Evolutionary conservation across 305 asterid species (phyloP).

Genomic region (Fraxinus albicans): DNA sequence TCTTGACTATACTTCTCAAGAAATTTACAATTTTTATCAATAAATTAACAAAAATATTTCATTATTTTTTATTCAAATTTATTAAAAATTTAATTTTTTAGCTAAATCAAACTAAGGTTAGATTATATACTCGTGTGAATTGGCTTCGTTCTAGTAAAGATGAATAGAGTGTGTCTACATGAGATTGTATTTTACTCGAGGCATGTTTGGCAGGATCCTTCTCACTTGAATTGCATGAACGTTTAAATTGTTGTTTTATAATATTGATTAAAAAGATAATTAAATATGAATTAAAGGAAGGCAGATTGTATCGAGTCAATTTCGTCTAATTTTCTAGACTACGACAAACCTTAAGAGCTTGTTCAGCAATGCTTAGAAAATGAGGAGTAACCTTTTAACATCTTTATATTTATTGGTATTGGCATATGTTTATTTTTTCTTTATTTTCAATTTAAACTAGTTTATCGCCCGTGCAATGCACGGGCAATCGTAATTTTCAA

Average conservation of each 20-base stretch:
- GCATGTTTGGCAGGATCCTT: neutral
- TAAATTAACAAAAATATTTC: neutral
- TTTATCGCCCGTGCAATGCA: too few species aligned
- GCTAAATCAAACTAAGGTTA: neutral
- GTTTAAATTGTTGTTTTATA: too few species aligned
- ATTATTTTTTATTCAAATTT: neutral
- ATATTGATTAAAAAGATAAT: neutral
- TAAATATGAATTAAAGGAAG: neutral
- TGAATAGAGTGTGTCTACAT: neutral
- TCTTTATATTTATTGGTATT: too few species aligned
- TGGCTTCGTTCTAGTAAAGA: neutral
- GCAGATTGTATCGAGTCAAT: neutral
- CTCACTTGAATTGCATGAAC: neutral
- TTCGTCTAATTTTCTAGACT: neutral
- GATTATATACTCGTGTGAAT: neutral
- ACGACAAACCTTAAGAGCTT: too few species aligned
- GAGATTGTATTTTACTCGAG: neutral
- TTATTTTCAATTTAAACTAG: neutral
- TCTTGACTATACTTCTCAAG: neutral
- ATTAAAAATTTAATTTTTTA: neutral
- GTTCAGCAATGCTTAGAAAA: too few species aligned
- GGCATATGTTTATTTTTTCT: neutral
- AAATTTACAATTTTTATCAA: neutral
- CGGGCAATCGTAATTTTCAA: too few species aligned
- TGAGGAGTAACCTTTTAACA: too few species aligned